Percentiles rank a stretch among this genome's conserved stretches.
phyloP scores from a whole-genome alignment of 2,329 filamentous ascomycete genomes.

The Fusarium irregulare region DNA sequence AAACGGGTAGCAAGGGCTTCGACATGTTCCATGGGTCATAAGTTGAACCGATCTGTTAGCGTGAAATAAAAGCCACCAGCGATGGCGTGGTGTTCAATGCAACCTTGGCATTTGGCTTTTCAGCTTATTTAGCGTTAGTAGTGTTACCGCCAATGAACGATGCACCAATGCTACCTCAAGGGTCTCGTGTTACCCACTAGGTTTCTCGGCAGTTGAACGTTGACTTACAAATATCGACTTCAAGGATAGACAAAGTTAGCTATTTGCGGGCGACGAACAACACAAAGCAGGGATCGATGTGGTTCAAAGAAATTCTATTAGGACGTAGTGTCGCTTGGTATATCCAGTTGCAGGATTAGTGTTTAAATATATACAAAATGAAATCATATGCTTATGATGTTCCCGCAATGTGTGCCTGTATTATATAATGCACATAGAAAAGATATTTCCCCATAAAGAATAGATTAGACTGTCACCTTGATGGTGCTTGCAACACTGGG shows the following conservation, averaged over 20 bases:
- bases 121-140: not conserved
- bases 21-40: not conserved
- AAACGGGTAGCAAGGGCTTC: not conserved
- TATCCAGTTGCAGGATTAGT: not conserved
- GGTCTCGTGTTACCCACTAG: not conserved
- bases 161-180: not conserved
- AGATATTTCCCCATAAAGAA: not conserved
- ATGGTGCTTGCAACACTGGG: slow-evolving; percentile 37
- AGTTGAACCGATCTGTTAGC: not conserved
- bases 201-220: slow-evolving; percentile 5
- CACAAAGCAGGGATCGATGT: not conserved
- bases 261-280: not conserved
- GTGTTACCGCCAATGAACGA: not conserved
- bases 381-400: slow-evolving; percentile 3
- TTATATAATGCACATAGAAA: not conserved
- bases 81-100: not conserved
- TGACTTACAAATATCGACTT: too few species aligned
- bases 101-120: not conserved
- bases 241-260: not conserved
- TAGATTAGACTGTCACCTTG: slow-evolving; percentile 21
- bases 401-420: not conserved
- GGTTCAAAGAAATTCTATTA: slow-evolving; percentile 10
- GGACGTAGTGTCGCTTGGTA: not conserved
- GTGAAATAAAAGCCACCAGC: not conserved
- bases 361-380: slow-evolving; percentile 20